phyloP scores from a whole-genome alignment of 1,139 yeast genomes.

The Scheffersomyces insectosa region DNA sequence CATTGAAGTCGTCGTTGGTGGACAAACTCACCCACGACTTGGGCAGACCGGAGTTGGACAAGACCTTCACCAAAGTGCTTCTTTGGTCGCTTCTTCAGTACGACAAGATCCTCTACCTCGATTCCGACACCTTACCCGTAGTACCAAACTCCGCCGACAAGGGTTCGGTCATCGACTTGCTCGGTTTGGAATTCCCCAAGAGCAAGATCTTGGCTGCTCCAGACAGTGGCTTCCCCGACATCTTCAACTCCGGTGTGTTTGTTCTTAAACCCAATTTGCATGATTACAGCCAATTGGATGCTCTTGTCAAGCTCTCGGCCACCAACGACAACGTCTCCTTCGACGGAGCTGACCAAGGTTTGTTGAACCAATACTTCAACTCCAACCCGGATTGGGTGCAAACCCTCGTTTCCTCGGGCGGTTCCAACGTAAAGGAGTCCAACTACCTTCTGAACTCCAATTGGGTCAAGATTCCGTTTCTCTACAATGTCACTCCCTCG shows the following conservation, averaged over 20 bases:
- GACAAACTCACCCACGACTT: conserved; percentile 37
- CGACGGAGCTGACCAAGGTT: conserved; percentile 96
- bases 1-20: conserved; percentile 26
- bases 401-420: not conserved
- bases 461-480: conserved; percentile 77
- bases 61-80: conserved; percentile 71
- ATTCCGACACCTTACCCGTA: conserved; percentile 77
- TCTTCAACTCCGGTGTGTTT: conserved; percentile 88
- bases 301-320: conserved; percentile 12
- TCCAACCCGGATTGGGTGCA: conserved; percentile 45
- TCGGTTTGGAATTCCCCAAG: conserved; percentile 31
- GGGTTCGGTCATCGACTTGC: conserved; percentile 38
- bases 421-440: not conserved
- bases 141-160: conserved; percentile 33
- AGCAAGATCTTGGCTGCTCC: conserved; percentile 72
- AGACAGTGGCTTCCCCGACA: conserved; percentile 94
- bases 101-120: conserved; percentile 69
- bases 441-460: conserved; percentile 17
- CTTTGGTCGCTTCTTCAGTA: conserved; percentile 63
- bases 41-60: conserved; percentile 72
- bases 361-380: conserved; percentile 78
- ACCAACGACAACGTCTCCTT: conserved; percentile 49
- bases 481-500: conserved; percentile 83
- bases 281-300: conserved; percentile 46
- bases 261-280: conserved; percentile 57